Percentiles rank a stretch among this genome's conserved stretches.
phyloP scores from a whole-genome alignment of 257 asterid genomes.

The Solanum habrochaites region DNA sequence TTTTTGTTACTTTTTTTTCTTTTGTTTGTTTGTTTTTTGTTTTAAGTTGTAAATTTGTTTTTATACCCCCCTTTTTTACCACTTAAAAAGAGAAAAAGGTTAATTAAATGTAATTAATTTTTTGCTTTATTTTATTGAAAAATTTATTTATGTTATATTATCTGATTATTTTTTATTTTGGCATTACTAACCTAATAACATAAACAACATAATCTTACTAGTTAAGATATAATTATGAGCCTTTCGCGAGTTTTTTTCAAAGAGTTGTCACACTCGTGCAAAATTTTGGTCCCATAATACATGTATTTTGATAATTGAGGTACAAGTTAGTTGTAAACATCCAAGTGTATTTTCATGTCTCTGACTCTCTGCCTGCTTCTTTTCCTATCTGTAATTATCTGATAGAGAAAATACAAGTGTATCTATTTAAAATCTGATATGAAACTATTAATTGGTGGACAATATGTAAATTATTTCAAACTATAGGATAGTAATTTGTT shows the following conservation, averaged over 20 bases:
- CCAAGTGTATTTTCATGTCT: background rate
- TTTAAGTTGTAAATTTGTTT: too few relatives aligned
- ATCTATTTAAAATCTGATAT: too few relatives aligned
- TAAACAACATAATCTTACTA: too few relatives aligned
- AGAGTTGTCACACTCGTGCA: too few relatives aligned
- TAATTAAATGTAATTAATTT: background rate
- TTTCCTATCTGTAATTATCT: too few relatives aligned
- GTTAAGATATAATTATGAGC: background rate
- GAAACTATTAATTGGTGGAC: background rate
- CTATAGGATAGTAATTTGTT: background rate
- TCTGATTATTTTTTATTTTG: background rate
- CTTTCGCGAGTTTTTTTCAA: background rate
- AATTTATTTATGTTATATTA: background rate
- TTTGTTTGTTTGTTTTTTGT: too few relatives aligned
- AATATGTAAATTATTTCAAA: too few relatives aligned
- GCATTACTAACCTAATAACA: background rate
- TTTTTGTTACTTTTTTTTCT: too few relatives aligned
- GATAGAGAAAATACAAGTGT: background rate
- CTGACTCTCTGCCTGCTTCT: background rate
- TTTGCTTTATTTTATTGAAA: background rate
- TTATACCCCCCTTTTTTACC: too few relatives aligned
- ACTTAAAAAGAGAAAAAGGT: background rate
- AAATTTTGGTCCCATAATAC: background rate
- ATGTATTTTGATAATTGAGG: background rate
- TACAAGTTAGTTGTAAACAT: background rate